Conservation (phyloP, 139 green algal genomes). For the Ostreobium quekettii region DNA sequence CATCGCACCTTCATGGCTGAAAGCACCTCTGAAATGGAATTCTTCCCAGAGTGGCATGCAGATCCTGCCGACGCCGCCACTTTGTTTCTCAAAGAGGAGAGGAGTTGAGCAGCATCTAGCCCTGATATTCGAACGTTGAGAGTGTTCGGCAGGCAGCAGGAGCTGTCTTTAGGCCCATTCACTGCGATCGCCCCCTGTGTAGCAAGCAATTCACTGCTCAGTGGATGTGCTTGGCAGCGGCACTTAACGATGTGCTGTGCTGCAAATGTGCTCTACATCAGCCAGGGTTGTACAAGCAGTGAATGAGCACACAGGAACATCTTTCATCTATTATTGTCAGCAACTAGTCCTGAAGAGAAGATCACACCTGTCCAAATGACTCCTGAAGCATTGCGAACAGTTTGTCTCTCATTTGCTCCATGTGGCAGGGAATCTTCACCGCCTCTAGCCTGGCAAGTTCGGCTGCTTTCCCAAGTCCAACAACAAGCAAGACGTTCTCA, state of each 20-base stretch:
- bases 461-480: conserved; percentile 57
- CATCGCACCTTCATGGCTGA: neutral
- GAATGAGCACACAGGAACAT: too few relatives aligned
- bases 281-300: too few relatives aligned
- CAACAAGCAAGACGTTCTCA: conserved; percentile 62
- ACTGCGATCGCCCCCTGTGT: too few relatives aligned
- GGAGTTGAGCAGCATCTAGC: neutral
- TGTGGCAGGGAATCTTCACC: neutral
- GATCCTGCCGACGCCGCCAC: neutral
- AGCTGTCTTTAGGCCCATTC: neutral
- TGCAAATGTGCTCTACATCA: too few relatives aligned
- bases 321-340: too few relatives aligned
- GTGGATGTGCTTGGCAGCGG: too few relatives aligned
- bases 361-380: too few relatives aligned
- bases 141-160: neutral
- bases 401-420: neutral
- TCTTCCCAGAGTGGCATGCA: neutral
- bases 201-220: too few relatives aligned
- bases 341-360: neutral
- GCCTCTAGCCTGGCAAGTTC: conserved; percentile 43
- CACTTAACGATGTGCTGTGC: too few relatives aligned
- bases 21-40: neutral
- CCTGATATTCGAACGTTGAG: neutral
- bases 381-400: neutral
- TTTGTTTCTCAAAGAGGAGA: neutral